Conservation (phyloP, 2,329 filamentous ascomycete genomes). For the Rhinocladiella similis region DNA sequence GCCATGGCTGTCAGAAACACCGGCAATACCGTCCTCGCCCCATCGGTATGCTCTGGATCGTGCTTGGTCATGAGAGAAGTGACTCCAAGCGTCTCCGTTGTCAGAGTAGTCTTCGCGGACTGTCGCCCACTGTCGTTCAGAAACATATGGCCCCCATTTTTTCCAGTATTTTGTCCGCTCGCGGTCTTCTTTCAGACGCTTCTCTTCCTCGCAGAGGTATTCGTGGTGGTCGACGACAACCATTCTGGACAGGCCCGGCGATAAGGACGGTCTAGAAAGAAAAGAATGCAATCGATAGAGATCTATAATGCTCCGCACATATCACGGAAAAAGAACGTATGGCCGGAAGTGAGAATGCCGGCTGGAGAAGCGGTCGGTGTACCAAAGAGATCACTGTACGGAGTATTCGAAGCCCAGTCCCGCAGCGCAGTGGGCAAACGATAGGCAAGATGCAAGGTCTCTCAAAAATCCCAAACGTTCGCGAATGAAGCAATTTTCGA, state of each 20-base stretch:
- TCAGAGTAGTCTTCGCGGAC: slow-evolving; percentile 93
- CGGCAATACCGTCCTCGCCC: slow-evolving; percentile 96
- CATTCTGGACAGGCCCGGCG: slow-evolving; percentile 57
- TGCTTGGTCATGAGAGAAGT: slow-evolving; percentile 92
- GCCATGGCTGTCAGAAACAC: slow-evolving; percentile 90
- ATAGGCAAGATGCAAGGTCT: too few species aligned
- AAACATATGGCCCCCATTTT: slow-evolving; percentile 93
- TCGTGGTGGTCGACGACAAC: slow-evolving; percentile 86
- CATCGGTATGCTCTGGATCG: slow-evolving; percentile 86
- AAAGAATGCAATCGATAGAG: neutral
- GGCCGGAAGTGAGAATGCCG: neutral
- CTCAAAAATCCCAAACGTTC: neutral
- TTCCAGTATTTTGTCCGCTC: slow-evolving; percentile 92
- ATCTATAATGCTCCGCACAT: slow-evolving; percentile 7
- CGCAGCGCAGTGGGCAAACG: too few species aligned
- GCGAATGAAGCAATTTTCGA: neutral
- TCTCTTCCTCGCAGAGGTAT: slow-evolving; percentile 86
- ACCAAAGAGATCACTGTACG: neutral
- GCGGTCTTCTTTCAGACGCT: slow-evolving; percentile 81
- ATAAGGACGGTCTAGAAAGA: neutral
- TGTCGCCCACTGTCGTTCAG: slow-evolving; percentile 89
- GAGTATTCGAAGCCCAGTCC: too few species aligned
- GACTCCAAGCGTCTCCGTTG: slow-evolving; percentile 90
- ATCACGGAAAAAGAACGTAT: neutral
- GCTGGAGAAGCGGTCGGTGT: neutral